phyloP scores from a whole-genome alignment of 257 asterid genomes.

The Linderniella brevidens region DNA sequence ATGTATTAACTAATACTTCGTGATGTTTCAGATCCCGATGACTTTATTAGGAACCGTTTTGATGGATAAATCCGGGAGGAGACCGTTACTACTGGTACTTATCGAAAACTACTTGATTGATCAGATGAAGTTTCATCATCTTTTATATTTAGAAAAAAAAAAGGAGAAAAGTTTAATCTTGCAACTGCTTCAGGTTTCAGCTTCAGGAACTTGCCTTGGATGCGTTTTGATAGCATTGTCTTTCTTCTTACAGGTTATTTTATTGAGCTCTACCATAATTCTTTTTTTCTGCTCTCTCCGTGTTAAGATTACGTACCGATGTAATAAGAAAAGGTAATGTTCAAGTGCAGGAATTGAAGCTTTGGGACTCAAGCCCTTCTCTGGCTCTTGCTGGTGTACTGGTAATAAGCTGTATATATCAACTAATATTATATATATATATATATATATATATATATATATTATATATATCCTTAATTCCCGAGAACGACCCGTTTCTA shows the following conservation, averaged over 20 bases:
- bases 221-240: slow-evolving; percentile 55
- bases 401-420: slow-evolving; percentile 27
- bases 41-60: slow-evolving; percentile 49
- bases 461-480: no score
- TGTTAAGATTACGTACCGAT: background rate
- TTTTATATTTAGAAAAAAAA: no score
- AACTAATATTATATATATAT: no score
- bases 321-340: background rate
- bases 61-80: slow-evolving; percentile 78
- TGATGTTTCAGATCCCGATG: slow-evolving; percentile 59
- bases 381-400: slow-evolving; percentile 61
- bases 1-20: background rate
- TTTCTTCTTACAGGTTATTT: slow-evolving; percentile 54
- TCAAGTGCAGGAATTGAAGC: slow-evolving; percentile 37
- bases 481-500: no score
- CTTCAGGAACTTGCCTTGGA: slow-evolving; percentile 65
- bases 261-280: background rate
- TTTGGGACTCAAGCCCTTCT: slow-evolving; percentile 48
- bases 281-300: background rate
- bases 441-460: no score
- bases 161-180: background rate
- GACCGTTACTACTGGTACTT: slow-evolving; percentile 53
- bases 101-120: no score
- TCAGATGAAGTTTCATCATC: no score
- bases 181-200: slow-evolving; percentile 48